phyloP scores from a whole-genome alignment of 495 filamentous ascomycete species.

The Thozetella sp. region DNA sequence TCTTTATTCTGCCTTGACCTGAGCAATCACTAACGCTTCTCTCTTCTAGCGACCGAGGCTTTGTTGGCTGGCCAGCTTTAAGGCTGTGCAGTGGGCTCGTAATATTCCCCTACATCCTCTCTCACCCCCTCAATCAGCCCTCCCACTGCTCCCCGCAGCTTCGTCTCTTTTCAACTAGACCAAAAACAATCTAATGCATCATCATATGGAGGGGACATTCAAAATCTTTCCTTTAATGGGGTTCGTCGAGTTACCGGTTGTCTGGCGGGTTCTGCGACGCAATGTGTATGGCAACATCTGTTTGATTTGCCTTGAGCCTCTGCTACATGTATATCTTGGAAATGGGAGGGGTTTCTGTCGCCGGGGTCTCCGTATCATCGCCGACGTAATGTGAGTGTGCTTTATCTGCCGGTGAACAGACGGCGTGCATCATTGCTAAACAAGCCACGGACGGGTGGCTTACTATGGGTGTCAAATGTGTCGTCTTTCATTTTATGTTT shows the following conservation, averaged over 20 bases:
- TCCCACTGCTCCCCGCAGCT: too few species aligned
- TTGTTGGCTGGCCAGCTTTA: conserved; percentile 71
- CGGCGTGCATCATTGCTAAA: too few species aligned
- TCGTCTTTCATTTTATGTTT: too few species aligned
- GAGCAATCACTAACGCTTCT: neutral
- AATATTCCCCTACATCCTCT: too few species aligned
- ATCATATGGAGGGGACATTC: neutral
- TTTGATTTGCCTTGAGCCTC: neutral
- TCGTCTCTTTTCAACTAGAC: neutral
- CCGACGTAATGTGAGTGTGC: neutral
- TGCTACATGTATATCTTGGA: neutral
- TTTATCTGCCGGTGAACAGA: too few species aligned
- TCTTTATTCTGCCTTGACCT: neutral
- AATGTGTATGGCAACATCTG: neutral
- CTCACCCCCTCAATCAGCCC: too few species aligned
- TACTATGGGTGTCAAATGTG: too few species aligned
- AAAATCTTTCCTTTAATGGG: neutral
- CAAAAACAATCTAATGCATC: neutral
- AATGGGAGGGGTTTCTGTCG: neutral
- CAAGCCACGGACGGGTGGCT: too few species aligned
- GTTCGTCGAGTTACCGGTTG: neutral
- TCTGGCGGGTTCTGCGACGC: neutral
- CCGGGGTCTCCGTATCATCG: too few species aligned
- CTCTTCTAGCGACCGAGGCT: conserved; percentile 66
- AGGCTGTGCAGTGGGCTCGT: neutral